Evolutionary conservation across 108 stramenopile species (phyloP).

Genomic region (Chaetoceros tenuissimus): DNA sequence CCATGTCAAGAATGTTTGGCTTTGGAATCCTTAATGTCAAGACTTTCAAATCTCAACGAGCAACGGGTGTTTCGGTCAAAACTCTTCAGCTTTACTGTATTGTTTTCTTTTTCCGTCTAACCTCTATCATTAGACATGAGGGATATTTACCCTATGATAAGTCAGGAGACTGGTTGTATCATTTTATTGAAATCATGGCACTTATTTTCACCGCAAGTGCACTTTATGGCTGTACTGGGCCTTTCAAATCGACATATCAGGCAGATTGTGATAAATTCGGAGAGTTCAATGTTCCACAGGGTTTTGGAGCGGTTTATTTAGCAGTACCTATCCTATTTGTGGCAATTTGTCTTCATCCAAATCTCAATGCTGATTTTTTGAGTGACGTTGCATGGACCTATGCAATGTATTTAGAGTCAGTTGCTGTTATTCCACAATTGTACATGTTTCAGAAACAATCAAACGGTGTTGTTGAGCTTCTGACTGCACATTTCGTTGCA

Average conservation of each 20-base stretch:
- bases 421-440: conserved; percentile 93
- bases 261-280: conserved; percentile 87
- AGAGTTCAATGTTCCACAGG: conserved; percentile 78
- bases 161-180: conserved; percentile 98
- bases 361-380: conserved; percentile 89
- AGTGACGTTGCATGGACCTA: conserved; percentile 97
- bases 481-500: conserved; percentile 91
- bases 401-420: conserved; percentile 96
- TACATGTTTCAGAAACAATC: conserved; percentile 97
- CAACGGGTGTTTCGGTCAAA: conserved; percentile 89
- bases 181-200: conserved; percentile 81
- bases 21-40: conserved; percentile 92
- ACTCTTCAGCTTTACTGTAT: conserved; percentile 88
- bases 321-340: conserved; percentile 84
- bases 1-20: conserved; percentile 94
- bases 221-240: conserved; percentile 69
- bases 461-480: conserved; percentile 66
- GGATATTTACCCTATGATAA: conserved; percentile 99
- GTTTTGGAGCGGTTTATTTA: conserved; percentile 73
- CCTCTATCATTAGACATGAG: conserved; percentile 93
- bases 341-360: conserved; percentile 85
- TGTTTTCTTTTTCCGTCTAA: conserved; percentile 91
- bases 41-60: conserved; percentile 72
- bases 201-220: conserved; percentile 69
- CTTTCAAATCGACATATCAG: conserved; percentile 85